Evolutionary conservation across 352 stramenopile genomes (phyloP), one percentile per base, ranked within the genome.

Genomic region (Phytophthora pseudosyringae): DNA sequence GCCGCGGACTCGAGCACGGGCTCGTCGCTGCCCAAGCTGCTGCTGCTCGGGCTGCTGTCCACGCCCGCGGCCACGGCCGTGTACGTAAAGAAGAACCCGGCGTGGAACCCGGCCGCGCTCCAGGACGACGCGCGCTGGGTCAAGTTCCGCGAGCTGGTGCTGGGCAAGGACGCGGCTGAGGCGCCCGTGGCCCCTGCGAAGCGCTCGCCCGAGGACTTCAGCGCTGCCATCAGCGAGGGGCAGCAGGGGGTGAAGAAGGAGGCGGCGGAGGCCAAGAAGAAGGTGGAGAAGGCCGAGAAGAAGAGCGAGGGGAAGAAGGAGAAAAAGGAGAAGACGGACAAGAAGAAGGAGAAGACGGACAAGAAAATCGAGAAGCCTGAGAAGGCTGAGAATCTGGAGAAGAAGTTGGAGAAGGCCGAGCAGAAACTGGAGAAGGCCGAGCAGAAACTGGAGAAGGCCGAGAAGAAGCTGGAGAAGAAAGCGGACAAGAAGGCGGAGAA

Each of bases 61-160:
- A 64, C 75, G 16, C 81, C 86, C 5, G 77, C 72, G 3, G 84
- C 69, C 21, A 75, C 69, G 9, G 81, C 78, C 1, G 74, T 90
- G 59, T 94, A 93, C 60, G 67, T 93, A 18, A 86, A 86, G 49
- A 74, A 91, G 69, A 90, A 94, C 68, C 86, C 84, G 33, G 50
- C 88, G 39, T 94, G 86, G 81, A 94, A 94, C 66, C 86, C 86
- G 21, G 68, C 77, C 18, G 33, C 69, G 40, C 64, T 94, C 35
- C 73, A 75, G 36, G 73, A 83, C 33, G 80, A 94, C 57, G 69
- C 74, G 36, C 80, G 80, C 28, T 94, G 84, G 80, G 67, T 89
- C 51, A 80, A 83, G 63, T 92, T 94, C 72, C 86, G 86, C 21
- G 80, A 90, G 60, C 57, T 91, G 36, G 81, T 90, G 62, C 78